Evolutionary conservation across 2,329 filamentous ascomycete genomes (phyloP), one percentile per base, ranked within the genome.

Genomic region (Diplodia corticola): DNA sequence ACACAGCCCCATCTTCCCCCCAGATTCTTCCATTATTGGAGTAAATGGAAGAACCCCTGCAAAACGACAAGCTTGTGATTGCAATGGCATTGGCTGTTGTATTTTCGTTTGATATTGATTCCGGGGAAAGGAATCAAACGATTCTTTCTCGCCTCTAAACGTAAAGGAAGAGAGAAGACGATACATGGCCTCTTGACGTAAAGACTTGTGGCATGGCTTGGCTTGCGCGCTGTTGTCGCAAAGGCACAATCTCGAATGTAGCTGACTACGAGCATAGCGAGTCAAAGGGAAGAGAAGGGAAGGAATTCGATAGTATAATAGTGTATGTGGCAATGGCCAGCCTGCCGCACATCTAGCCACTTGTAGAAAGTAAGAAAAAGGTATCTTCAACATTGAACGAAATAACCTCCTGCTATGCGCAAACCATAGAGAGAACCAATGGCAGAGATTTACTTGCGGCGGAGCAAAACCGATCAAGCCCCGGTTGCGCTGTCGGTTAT

Each of bases 381-480:
- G 68, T 68, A 69, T 69, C 65, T 64, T 57, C 65, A 64, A 67
- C 35, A 63, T 30, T 35, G n/a, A 46, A 60, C 26, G 50, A 26
- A 63, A 51, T n/a, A 7, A 5, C 35, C 46, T 61, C 20, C 40
- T 6, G 40, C 17, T 17, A 44, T n/a, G n/a, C 40, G n/a, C 17
- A 44, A n/a, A 17, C 33, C 13, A 9, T 15, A 61, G 44, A 28
- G 37, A 44, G 17, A 53, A 53, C n/a, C 2, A 2, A 20, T 20
- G 40, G 40, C 40, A 44, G n/a, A 44, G 20, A n/a, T 20, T 44
- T 3, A 20, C n/a, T 44, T 44, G 17, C 17, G 17, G n/a, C 17
- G 10, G n/a, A 44, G 40, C 40, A 44, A 9, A 7, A 44, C 17
- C 17, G n/a, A 40, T 17, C 37, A 17, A 44, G 15, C 37, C 37